These are phyloP conservation scores for Immersiella caudata DNA, from an alignment of 495 filamentous ascomycete genomes.

Conservation along the genomic window DNA sequence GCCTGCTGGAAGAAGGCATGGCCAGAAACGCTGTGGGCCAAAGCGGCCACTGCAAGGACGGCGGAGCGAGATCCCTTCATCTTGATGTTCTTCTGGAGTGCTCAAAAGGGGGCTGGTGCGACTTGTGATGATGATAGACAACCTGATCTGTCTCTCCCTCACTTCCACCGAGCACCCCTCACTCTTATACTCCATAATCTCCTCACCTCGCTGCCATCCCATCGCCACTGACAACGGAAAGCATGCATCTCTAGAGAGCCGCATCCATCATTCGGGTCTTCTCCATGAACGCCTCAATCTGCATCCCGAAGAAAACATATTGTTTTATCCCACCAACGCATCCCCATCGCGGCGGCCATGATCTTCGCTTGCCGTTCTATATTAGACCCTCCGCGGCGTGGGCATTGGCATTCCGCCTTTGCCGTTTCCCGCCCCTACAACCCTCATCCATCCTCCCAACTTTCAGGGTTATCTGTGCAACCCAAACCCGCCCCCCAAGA, in stretches of 20 bases:
- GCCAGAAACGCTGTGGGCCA: slow-evolving; percentile 25
- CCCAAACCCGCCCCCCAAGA: not conserved
- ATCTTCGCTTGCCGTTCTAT: slow-evolving; percentile 11
- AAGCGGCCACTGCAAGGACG: slow-evolving; percentile 20
- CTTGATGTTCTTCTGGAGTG: not conserved
- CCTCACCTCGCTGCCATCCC: not conserved
- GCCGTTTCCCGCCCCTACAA: not conserved
- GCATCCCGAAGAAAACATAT: not conserved
- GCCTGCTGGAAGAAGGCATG: slow-evolving; percentile 50
- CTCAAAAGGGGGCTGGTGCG: not conserved
- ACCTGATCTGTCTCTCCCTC: not conserved
- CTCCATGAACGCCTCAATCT: slow-evolving; percentile 4
- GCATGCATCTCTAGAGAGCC: not conserved
- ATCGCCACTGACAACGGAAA: slow-evolving; percentile 1
- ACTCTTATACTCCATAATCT: not conserved
- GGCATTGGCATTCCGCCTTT: not conserved
- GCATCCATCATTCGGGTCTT: not conserved
- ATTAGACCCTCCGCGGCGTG: slow-evolving; percentile 2
- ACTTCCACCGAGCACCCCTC: not conserved
- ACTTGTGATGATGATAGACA: not conserved
- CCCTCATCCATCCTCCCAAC: not conserved
- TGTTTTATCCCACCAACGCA: not conserved
- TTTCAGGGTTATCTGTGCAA: not conserved
- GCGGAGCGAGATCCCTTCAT: slow-evolving; percentile 27
- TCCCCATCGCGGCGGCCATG: not conserved